These are phyloP conservation scores for Zhuliangozyma blackwelliae DNA, from an alignment of 1,139 yeast genomes.

Conservation along the genomic window DNA sequence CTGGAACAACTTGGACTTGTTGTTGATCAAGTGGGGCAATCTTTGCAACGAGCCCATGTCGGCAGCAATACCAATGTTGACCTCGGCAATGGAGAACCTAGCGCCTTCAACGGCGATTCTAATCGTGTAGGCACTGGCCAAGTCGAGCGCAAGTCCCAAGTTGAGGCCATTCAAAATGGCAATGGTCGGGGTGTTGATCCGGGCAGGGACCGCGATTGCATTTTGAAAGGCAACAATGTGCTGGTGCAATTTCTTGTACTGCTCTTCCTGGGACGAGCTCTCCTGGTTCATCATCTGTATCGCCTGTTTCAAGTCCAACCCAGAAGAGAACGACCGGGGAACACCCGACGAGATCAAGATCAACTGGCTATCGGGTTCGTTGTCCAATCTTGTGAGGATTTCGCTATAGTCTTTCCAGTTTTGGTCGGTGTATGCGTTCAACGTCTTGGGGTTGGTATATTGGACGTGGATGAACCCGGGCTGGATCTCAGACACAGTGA, in stretches of 20 bases:
- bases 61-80: slow-evolving; percentile 71
- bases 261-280: slow-evolving; percentile 10
- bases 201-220: slow-evolving; percentile 45
- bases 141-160: slow-evolving; percentile 68
- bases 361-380: slow-evolving; percentile 43
- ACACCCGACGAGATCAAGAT: slow-evolving; percentile 54
- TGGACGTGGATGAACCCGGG: slow-evolving; percentile 56
- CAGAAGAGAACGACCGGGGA: slow-evolving; percentile 61
- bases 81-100: slow-evolving; percentile 61
- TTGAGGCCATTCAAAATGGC: slow-evolving; percentile 43
- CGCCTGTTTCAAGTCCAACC: slow-evolving; percentile 55
- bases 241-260: slow-evolving; percentile 24
- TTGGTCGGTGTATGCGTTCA: slow-evolving; percentile 56
- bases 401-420: slow-evolving; percentile 55
- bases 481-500: slow-evolving; percentile 36
- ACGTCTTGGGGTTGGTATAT: slow-evolving; percentile 57
- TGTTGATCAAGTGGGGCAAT: slow-evolving; percentile 52
- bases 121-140: slow-evolving; percentile 55
- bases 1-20: slow-evolving; percentile 58
- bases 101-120: slow-evolving; percentile 55
- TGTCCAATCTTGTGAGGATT: slow-evolving; percentile 46
- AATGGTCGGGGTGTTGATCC: slow-evolving; percentile 47
- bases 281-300: slow-evolving; percentile 8
- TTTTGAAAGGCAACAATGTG: slow-evolving; percentile 57
- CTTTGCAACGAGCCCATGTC: slow-evolving; percentile 79